Base-by-base conservation (phyloP, 257 asterid species). In the Solanum tarijense region DNA sequence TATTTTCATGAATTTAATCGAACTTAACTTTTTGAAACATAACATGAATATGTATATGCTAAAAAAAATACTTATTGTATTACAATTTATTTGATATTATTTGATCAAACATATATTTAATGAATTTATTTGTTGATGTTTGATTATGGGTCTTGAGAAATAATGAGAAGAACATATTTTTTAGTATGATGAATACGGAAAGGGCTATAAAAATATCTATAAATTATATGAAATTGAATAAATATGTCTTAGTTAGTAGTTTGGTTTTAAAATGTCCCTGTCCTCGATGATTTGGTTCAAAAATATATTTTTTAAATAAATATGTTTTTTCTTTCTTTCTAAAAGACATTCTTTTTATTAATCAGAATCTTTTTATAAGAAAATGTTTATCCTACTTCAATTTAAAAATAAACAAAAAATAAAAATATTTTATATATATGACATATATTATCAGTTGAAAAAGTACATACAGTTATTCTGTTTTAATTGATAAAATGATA, bases 231-330 rank as follows among this genome's bases (percentile, higher is more conserved):
- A 62, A 23, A 23, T n/a, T 62, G 1, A 62, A 62, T 23, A n/a
- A 23, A 62, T 23, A 23, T 62, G 6, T 9, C 14, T 1, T 62
- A 23, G 6, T 21, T 60, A 3, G 2, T 62, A 62, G 23, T 52
- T 52, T 52, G 23, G 0, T 52, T 1, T 52, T 1, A 52, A 23
- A 23, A 9, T 23, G 1, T 62, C 6, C 1, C 0, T 62, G 0
- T 0, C 0, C 0, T 23, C 12, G 0, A 62, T 9, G 1, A 10
- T 23, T 62, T 62, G 1, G 16, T 62, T 25, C 3, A 4, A 58
- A 58, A 58, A 58, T 58, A 43, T 43, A 1, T 43, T 12, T 52
- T 52, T 16, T 0, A 6, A 52, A 62, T 9, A 20, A 21, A 58
- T 58, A 58, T 21, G 0, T 3, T 21, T 21, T 20, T 3, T 58